A percentile compares a stretch with the other conserved stretches of the same genome.
Conservation (phyloP, 2,329 filamentous ascomycete genomes). For the Aspergillus awamori region DNA sequence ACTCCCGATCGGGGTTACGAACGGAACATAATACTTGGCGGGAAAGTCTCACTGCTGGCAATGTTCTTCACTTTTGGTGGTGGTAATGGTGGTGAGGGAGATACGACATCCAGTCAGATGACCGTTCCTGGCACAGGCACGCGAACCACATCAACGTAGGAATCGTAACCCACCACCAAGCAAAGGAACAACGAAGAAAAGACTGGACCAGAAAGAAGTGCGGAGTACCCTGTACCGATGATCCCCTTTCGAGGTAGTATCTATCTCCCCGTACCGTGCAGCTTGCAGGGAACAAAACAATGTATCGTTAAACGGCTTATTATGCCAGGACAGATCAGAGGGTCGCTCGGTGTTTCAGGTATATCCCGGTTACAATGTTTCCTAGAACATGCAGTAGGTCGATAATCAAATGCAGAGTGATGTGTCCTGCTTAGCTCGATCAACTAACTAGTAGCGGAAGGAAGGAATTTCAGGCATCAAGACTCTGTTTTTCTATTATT, state of each 20-base stretch:
- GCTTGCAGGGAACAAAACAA: neutral
- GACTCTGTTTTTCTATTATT: neutral
- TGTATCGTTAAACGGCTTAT: neutral
- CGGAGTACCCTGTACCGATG: neutral
- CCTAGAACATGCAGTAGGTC: neutral
- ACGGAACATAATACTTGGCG: neutral
- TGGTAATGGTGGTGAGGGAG: neutral
- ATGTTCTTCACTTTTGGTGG: neutral
- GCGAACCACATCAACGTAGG: neutral
- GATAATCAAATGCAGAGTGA: slow-evolving; percentile 8
- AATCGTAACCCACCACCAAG: neutral
- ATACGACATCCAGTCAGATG: slow-evolving; percentile 3
- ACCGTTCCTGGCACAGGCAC: slow-evolving; percentile 1
- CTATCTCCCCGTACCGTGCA: neutral
- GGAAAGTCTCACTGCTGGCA: neutral
- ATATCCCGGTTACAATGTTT: neutral
- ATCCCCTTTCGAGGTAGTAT: neutral
- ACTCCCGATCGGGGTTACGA: neutral
- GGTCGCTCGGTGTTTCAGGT: slow-evolving; percentile 7
- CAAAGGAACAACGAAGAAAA: neutral
- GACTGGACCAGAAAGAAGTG: neutral
- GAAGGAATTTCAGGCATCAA: neutral
- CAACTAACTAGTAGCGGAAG: neutral
- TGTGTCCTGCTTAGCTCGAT: slow-evolving; percentile 6
- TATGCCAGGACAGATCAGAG: neutral